A percentile compares a stretch with the other conserved stretches of the same genome.
Conservation (phyloP, 768 basidiomycete species). For the Boletales sp. region DNA sequence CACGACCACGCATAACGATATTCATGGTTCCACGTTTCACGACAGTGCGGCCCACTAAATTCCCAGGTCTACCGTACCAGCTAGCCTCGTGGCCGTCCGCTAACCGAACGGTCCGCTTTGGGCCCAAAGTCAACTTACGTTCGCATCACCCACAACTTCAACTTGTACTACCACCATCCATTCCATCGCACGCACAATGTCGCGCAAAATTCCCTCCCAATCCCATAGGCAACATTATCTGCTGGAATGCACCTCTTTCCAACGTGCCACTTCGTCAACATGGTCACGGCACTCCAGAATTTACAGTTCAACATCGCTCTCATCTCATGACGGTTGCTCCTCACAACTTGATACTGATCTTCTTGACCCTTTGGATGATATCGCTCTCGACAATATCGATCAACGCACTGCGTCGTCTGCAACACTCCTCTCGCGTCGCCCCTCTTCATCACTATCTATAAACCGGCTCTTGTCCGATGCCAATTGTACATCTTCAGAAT, state of each 20-base stretch:
- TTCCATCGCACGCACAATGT: conserved; percentile 12
- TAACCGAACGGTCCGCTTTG: conserved; percentile 8
- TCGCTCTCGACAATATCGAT: conserved; percentile 16
- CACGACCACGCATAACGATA: too few relatives aligned
- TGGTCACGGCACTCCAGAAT: conserved; percentile 2
- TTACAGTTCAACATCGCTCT: conserved; percentile 13
- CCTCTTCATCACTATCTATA: conserved; percentile 4
- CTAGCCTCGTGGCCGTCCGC: too few relatives aligned
- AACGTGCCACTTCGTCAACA: conserved; percentile 5
- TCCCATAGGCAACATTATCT: conserved; percentile 2
- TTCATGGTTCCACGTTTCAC: too few relatives aligned
- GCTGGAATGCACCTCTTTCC: not conserved
- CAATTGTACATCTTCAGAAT: conserved; percentile 6
- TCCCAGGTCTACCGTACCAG: conserved; percentile 11
- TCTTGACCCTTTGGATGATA: conserved; percentile 10
- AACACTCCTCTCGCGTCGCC: conserved; percentile 17
- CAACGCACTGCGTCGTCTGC: conserved; percentile 17
- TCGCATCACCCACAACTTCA: conserved; percentile 12
- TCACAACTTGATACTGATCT: not conserved
- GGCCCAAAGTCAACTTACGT: conserved; percentile 25
- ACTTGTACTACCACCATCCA: conserved; percentile 23
- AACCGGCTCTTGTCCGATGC: conserved; percentile 3
- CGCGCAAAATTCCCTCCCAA: conserved; percentile 12
- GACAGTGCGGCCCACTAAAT: not conserved
- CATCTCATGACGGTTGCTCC: not conserved